phyloP scores from a whole-genome alignment of 768 basidiomycete species.

The Agrocybe chaxingu region DNA sequence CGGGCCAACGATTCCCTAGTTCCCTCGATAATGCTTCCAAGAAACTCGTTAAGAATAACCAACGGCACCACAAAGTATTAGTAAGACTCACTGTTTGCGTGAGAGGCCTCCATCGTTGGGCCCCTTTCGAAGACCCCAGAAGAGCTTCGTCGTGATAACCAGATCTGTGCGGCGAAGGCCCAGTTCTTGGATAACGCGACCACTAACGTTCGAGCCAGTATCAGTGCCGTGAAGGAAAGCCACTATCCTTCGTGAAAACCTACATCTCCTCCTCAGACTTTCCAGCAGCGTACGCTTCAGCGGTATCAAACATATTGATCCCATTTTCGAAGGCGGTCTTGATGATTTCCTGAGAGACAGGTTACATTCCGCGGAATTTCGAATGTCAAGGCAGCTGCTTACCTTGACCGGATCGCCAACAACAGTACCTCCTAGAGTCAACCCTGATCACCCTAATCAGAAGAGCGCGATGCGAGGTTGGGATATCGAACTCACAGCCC shows the following conservation, averaged over 20 bases:
- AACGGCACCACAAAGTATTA: not conserved
- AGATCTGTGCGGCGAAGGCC: constrained; percentile 61
- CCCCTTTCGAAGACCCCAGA: constrained; percentile 60
- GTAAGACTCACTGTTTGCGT: constrained; percentile 46
- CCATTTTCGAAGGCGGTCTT: constrained; percentile 69
- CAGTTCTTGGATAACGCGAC: constrained; percentile 72
- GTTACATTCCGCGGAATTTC: not conserved
- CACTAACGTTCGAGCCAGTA: constrained; percentile 26
- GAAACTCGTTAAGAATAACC: too few relatives aligned
- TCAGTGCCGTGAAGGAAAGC: not conserved
- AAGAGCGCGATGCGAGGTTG: not conserved
- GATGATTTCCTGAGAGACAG: constrained; percentile 58
- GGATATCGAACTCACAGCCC: constrained; percentile 41
- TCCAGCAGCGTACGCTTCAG: constrained; percentile 59
- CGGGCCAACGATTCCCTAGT: constrained; percentile 59
- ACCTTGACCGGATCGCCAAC: constrained; percentile 68
- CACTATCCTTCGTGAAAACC: constrained; percentile 8
- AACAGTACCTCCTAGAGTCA: constrained; percentile 60
- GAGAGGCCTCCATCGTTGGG: constrained; percentile 55
- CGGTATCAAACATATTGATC: constrained; percentile 70
- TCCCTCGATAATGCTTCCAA: constrained; percentile 63
- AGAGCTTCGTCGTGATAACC: constrained; percentile 71
- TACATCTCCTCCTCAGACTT: constrained; percentile 72
- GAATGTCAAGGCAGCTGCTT: not conserved
- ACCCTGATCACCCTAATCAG: constrained; percentile 25